Conservation (phyloP, 768 basidiomycete species). For the Mrakia gelida region DNA sequence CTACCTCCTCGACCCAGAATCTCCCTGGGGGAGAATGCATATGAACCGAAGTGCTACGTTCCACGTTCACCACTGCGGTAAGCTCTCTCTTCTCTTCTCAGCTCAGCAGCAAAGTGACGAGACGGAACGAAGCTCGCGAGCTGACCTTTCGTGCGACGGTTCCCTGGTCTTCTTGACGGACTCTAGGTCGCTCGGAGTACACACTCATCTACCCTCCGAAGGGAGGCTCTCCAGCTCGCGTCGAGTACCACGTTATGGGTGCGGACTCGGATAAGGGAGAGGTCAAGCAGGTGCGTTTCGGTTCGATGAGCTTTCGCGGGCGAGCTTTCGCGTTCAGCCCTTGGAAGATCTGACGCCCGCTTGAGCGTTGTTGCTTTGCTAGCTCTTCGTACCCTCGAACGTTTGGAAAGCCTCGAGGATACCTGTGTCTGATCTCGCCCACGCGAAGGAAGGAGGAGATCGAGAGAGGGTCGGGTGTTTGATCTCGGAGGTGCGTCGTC, state of each 20-base stretch:
- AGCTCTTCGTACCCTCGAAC: conserved; percentile 23
- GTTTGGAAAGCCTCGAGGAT: conserved; percentile 23
- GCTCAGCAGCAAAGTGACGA: not conserved
- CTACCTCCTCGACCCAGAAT: conserved; percentile 10
- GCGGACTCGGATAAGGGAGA: conserved; percentile 1
- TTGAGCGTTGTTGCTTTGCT: not conserved
- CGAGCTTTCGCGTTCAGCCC: not conserved
- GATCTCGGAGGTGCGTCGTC: conserved; percentile 16
- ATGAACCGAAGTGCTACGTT: not conserved
- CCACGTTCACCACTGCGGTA: conserved; percentile 24
- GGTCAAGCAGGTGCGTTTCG: conserved; percentile 16
- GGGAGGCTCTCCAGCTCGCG: not conserved
- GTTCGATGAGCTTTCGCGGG: not conserved
- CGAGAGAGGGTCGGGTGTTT: conserved; percentile 10
- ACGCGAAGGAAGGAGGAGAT: not conserved
- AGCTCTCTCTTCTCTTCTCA: not conserved
- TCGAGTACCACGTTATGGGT: conserved; percentile 20
- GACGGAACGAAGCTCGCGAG: not conserved
- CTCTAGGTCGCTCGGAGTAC: conserved; percentile 16
- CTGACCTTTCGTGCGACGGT: not conserved
- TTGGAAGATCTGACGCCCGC: not conserved
- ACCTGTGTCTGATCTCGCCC: not conserved
- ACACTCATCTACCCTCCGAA: conserved; percentile 18
- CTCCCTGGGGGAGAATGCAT: conserved; percentile 22
- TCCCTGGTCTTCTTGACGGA: not conserved